Evolutionary conservation across 23 red algal species (phyloP).

Genomic region (Chondrus crispus): DNA sequence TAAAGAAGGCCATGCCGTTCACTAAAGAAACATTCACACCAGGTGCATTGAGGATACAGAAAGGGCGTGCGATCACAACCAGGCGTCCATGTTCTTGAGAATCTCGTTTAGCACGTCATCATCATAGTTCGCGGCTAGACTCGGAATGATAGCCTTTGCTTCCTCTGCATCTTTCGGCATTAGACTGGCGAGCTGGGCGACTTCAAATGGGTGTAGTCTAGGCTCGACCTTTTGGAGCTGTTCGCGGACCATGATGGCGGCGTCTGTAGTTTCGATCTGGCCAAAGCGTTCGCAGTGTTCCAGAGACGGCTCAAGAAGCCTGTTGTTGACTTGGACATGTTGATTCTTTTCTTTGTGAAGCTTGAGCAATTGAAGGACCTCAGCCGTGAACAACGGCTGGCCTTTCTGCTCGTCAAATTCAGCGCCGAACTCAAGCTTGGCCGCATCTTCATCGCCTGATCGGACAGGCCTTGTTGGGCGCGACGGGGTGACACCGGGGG

Average conservation of each 20-base stretch:
- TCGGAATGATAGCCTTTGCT: slow-evolving; percentile 77
- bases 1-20: too few relatives aligned
- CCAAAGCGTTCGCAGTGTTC: slow-evolving; percentile 51
- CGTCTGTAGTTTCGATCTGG: slow-evolving; percentile 46
- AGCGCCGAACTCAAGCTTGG: slow-evolving; percentile 30
- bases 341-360: slow-evolving; percentile 18
- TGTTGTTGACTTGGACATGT: slow-evolving; percentile 25
- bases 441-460: slow-evolving; percentile 38
- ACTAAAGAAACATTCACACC: too few relatives aligned
- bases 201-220: slow-evolving; percentile 71
- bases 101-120: slow-evolving; percentile 75
- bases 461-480: too few relatives aligned
- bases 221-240: slow-evolving; percentile 39
- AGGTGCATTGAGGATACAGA: too few relatives aligned
- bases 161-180: slow-evolving; percentile 79
- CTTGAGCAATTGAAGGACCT: slow-evolving; percentile 44
- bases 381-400: slow-evolving; percentile 50
- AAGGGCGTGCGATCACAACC: background rate
- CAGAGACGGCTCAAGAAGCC: slow-evolving; percentile 31
- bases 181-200: slow-evolving; percentile 71
- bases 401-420: slow-evolving; percentile 29
- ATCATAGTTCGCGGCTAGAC: slow-evolving; percentile 47
- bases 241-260: slow-evolving; percentile 47
- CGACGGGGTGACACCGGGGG: too few relatives aligned
- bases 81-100: slow-evolving; percentile 69